phyloP scores from a whole-genome alignment of 2,329 filamentous ascomycete genomes.

The Sarocladiaceae sp. region DNA sequence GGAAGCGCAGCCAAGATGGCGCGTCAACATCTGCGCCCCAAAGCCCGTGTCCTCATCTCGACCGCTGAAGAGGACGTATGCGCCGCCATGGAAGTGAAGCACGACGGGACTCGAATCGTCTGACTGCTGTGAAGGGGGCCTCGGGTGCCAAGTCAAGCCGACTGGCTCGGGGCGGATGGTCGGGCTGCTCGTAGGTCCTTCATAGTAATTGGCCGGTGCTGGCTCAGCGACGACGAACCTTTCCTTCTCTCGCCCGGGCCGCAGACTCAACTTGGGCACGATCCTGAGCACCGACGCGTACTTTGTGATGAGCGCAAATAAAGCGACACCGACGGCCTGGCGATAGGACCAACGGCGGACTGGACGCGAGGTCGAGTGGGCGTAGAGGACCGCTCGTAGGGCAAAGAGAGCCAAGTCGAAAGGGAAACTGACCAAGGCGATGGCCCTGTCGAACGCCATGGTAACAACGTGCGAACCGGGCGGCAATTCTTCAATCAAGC shows the following conservation, averaged over 20 bases:
- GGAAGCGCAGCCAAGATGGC: conserved; percentile 14
- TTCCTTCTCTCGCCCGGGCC: not conserved
- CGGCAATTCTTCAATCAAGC: no score
- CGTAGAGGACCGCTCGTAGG: not conserved
- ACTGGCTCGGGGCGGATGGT: not conserved
- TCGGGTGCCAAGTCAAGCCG: not conserved
- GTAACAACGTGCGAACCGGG: no score
- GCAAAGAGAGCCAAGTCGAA: not conserved
- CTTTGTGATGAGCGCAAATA: not conserved
- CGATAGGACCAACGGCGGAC: not conserved
- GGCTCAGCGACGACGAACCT: not conserved
- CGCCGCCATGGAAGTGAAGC: conserved; percentile 26
- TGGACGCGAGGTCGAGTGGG: not conserved
- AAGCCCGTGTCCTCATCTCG: conserved; percentile 21
- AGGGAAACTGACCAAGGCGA: not conserved
- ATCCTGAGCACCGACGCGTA: not conserved
- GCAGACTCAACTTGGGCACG: not conserved
- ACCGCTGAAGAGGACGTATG: conserved; percentile 22
- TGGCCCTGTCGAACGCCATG: no score
- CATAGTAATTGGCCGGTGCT: not conserved
- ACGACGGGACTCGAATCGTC: not conserved
- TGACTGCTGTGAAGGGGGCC: not conserved
- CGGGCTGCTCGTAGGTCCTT: not conserved
- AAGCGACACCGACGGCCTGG: not conserved
- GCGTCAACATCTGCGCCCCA: conserved; percentile 17